These are phyloP conservation scores for Annona cherimola DNA, from an alignment of 164 flowering plant genomes.

Conservation along the genomic window DNA sequence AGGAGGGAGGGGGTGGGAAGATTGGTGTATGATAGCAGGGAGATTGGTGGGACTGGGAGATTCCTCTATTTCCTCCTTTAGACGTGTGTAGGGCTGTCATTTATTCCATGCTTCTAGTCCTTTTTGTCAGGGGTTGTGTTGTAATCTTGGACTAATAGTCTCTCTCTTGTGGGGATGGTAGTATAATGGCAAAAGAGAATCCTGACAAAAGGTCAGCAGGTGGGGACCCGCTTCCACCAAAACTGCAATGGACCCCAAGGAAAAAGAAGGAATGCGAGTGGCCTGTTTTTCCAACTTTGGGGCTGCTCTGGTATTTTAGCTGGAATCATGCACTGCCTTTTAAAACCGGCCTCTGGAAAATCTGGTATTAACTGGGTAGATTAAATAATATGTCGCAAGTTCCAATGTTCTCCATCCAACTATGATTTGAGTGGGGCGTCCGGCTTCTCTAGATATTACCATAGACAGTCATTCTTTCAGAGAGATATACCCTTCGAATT, in stretches of 20 bases:
- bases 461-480: too few species aligned
- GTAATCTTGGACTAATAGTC: not conserved
- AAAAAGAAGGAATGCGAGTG: not conserved
- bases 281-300: not conserved
- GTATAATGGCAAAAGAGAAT: conserved; percentile 18
- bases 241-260: not conserved
- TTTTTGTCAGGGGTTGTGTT: conserved; percentile 18
- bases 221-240: not conserved
- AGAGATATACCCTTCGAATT: too few species aligned
- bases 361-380: too few species aligned
- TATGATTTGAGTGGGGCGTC: too few species aligned
- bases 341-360: too few species aligned
- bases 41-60: conserved; percentile 5
- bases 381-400: too few species aligned
- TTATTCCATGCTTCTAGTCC: conserved; percentile 4
- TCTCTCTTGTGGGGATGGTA: not conserved
- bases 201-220: conserved; percentile 39
- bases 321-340: too few species aligned
- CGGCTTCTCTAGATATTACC: too few species aligned
- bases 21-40: not conserved
- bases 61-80: conserved; percentile 3
- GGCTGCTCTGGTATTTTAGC: too few species aligned
- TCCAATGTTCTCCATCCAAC: too few species aligned
- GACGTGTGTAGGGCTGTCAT: conserved; percentile 1
- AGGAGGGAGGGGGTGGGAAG: not conserved